Evolutionary conservation across 345 rosid species (phyloP).

Genomic region (Dipteronia sinensis): DNA sequence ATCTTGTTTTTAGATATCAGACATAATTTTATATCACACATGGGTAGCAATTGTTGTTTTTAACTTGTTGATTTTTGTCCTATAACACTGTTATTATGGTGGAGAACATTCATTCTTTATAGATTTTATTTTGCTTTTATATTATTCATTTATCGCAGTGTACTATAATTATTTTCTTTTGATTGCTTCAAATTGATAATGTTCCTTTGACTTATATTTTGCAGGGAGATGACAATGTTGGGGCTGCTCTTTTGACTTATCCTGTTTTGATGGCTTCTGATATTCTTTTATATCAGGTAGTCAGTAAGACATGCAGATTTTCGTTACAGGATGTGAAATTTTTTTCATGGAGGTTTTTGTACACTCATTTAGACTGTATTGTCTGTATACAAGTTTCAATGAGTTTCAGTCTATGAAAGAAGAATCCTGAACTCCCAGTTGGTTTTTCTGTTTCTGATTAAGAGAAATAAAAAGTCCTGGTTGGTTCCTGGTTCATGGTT

Average conservation of each 20-base stretch:
- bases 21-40: not conserved
- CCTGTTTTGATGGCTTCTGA: slow-evolving; percentile 92
- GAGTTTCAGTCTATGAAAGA: not conserved
- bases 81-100: not conserved
- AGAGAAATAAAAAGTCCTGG: not conserved
- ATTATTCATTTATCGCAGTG: not conserved
- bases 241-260: slow-evolving; percentile 79
- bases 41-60: not conserved
- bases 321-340: slow-evolving; percentile 3
- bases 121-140: slow-evolving; percentile 11
- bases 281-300: slow-evolving; percentile 89
- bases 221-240: slow-evolving; percentile 88
- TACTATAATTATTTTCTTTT: not conserved
- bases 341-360: slow-evolving; percentile 3
- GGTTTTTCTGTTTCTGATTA: not conserved
- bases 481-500: slow-evolving; percentile 2
- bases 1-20: slow-evolving; percentile 8
- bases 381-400: not conserved
- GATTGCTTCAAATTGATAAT: slow-evolving; percentile 10
- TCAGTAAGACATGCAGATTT: slow-evolving; percentile 19
- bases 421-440: not conserved
- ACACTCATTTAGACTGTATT: slow-evolving; percentile 1
- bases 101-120: not conserved
- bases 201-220: slow-evolving; percentile 22
- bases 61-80: not conserved